Base-by-base conservation (phyloP, 1,139 yeast genomes). In the Saccharomyces hybrid region DNA sequence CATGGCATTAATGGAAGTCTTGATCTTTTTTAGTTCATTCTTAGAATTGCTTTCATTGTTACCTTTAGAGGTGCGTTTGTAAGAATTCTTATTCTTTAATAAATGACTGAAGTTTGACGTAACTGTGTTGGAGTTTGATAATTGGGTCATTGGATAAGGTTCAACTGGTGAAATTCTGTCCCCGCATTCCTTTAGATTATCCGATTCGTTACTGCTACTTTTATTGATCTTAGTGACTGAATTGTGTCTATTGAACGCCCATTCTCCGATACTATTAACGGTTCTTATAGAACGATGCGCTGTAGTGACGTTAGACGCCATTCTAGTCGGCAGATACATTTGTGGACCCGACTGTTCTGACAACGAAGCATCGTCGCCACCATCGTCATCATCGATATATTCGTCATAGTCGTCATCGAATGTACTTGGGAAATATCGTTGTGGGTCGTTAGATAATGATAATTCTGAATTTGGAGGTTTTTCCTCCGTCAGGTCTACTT, bases 281-380 rank as follows among this genome's bases (percentile, higher is more conserved):
- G 69, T 65, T 32, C 64, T 56, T 49, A 65, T 60, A 1, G 70
- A 66, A 52, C 67, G 58, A 53, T 64, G 67, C 4, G 66, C 67
- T 2, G 66, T 62, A 0, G 67, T 62, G 8, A 58, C 60, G 52
- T 64, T 63, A 5, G 66, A 57, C 26, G 59, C 56, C 34, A 59
- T 57, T 51, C 61, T 61, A 46, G 62, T 61, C 14, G 67, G 66
- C 32, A 56, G 53, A 53, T 59, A 64, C 56, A 65, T 58, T 31
- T 57, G 57, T 5, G 63, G 57, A 7, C 58, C 59, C 20, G 56
- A 51, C 34, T 56, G 53, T 25, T 55, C 55, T 11, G 53, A 48
- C n/a, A 53, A 46, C 6, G 59, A 55, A 20, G 52, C 54, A 46
- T 56, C 57, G 13, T 56, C 60, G 13, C 57, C 59, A 27, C 55